A percentile compares a stretch with the other conserved stretches of the same genome.
Conservation (phyloP, 78 protist genomes). For the Chrysochromulina parva region DNA sequence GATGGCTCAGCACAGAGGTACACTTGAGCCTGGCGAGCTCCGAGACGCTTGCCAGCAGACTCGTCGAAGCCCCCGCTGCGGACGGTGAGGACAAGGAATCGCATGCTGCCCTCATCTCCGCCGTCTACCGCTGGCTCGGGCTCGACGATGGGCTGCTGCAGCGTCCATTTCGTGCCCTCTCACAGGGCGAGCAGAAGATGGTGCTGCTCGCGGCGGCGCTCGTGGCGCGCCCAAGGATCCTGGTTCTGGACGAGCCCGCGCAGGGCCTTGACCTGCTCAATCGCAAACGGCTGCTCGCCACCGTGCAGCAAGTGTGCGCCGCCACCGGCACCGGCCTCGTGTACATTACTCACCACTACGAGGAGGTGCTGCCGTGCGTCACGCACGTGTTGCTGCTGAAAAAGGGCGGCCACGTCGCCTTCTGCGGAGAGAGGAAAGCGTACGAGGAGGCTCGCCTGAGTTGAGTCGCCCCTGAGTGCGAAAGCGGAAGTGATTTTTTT, state of each 20-base stretch:
- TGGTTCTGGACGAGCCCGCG: background rate
- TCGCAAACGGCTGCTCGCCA: background rate
- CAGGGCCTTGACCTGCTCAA: background rate
- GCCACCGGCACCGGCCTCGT: background rate
- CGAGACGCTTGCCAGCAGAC: background rate
- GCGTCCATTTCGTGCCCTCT: background rate
- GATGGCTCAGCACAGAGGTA: background rate
- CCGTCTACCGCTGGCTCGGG: background rate
- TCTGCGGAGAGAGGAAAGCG: too few relatives aligned
- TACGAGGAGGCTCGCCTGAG: too few relatives aligned
- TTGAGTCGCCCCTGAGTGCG: too few relatives aligned
- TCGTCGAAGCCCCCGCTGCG: background rate
- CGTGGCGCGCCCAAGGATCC: background rate
- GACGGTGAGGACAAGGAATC: background rate
- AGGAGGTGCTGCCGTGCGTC: constrained; percentile 9
- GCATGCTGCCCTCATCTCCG: background rate
- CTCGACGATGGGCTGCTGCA: background rate
- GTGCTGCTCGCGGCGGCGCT: background rate
- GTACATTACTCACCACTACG: background rate
- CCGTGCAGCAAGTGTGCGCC: background rate
- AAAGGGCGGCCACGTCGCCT: too few relatives aligned
- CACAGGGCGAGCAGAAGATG: constrained; percentile 7
- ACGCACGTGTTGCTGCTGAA: background rate
- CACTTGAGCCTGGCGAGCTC: background rate
- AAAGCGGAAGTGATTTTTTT: too few relatives aligned